Evolutionary conservation across 257 asterid species (phyloP).

Genomic region (Salvia splendens): DNA sequence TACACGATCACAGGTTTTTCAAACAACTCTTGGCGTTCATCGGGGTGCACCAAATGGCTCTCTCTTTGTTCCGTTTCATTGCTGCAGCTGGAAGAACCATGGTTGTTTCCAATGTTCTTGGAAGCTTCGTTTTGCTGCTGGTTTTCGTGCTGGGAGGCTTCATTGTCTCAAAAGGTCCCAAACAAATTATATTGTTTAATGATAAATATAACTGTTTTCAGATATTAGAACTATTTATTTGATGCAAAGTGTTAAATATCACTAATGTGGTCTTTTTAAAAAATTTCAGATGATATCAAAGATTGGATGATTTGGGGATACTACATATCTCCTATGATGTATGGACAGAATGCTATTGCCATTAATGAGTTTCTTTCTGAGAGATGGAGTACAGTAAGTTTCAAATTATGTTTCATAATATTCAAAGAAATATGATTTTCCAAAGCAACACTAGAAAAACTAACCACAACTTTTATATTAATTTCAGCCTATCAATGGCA

Average conservation of each 20-base stretch:
- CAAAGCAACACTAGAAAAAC: not conserved
- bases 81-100: conserved; percentile 76
- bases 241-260: not conserved
- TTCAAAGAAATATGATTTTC: not conserved
- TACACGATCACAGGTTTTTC: conserved; percentile 55
- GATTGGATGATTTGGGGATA: conserved; percentile 93
- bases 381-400: conserved; percentile 62
- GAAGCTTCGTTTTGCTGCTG: conserved; percentile 62
- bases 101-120: conserved; percentile 72
- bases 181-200: not conserved
- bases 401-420: not conserved
- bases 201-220: not conserved
- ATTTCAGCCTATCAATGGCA: conserved; percentile 48
- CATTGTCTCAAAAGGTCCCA: conserved; percentile 63
- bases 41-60: conserved; percentile 80
- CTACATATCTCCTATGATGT: conserved; percentile 87
- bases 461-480: not conserved
- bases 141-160: conserved; percentile 83
- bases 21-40: conserved; percentile 69
- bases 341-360: conserved; percentile 90
- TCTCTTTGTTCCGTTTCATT: conserved; percentile 74
- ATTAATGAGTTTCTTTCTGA: conserved; percentile 75
- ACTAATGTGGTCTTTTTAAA: not conserved
- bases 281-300: conserved; percentile 63
- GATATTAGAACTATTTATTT: not conserved